Base-by-base conservation (phyloP, 139 green algal species). In the Auxenochlorella pyrenoidosa region DNA sequence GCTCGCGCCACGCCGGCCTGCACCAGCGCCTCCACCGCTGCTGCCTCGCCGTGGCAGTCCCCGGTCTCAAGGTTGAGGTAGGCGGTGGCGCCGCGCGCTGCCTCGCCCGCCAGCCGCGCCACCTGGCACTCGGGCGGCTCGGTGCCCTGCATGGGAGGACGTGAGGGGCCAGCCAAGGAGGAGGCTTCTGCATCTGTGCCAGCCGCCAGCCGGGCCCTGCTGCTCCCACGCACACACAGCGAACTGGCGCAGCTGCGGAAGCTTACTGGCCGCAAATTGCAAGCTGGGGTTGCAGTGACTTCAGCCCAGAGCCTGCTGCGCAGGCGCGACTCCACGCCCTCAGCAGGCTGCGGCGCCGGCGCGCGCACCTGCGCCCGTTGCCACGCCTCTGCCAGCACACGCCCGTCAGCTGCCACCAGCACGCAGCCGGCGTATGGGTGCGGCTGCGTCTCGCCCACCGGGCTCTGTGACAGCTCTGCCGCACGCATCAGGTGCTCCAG, bases 31-130 rank as follows among this genome's bases (percentile, higher is more conserved):
- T 91, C 60, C 40, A 98, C 87, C 19, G 90, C 93, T 24, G 91
- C 87, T 15, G 87, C 75, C 47, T 99, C 97, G 26, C 97, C 97
- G 80, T 98, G 94, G 92, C 95, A 98, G 85, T 98, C 94, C 0
- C 94, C 95, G 1, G 92, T 92, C 84, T 99, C 97, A 24, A 99
- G 89, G 83, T 99, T 99, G 1, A 99, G 85, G 91, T 99, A 99
- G 0, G 96, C 96, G 43, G 94, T 98, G 54, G 51, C 84, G 22
- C 93, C 95, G 18, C 22, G 65, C 0, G 93, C 90, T 5, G 86
- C 83, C 10, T 75, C 79, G 5, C 90, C 72, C 1, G 92, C 95
- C 24, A 82, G 51, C 12, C 66, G 22, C 28, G 93, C 88, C 32
- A 93, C 95, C 65, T 92, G 89, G 41, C 93, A 89, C 91, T 98